Evolutionary conservation across 2,329 filamentous ascomycete genomes (phyloP).

Genomic region (Fusarium pseudocircinatum): DNA sequence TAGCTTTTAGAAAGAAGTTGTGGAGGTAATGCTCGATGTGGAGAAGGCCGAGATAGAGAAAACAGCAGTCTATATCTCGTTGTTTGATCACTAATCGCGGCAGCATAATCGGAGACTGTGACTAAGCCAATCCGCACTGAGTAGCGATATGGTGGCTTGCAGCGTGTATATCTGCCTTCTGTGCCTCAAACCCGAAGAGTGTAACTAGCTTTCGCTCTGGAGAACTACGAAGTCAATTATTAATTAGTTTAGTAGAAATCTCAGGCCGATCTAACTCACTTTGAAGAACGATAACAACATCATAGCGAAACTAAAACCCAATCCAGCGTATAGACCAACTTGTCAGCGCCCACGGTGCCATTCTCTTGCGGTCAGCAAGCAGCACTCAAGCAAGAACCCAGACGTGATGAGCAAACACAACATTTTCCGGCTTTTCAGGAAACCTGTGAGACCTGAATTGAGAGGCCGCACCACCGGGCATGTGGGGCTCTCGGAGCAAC

Average conservation of each 20-base stretch:
- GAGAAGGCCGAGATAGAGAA: background rate
- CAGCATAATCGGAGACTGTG: background rate
- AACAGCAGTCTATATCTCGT: background rate
- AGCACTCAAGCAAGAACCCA: background rate
- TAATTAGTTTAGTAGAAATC: background rate
- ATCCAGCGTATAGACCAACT: background rate
- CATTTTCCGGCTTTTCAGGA: too few species aligned
- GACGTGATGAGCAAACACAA: background rate
- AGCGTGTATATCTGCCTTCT: background rate
- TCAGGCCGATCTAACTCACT: background rate
- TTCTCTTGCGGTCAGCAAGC: too few species aligned
- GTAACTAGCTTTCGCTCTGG: accelerated
- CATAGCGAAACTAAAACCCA: background rate
- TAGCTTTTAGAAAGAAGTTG: background rate
- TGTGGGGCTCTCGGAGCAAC: background rate
- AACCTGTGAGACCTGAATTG: background rate
- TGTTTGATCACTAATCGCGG: background rate
- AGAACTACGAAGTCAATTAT: background rate
- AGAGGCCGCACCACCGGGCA: too few species aligned
- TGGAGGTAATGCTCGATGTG: background rate
- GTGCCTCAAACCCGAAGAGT: background rate
- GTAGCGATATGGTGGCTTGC: background rate
- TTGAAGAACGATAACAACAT: background rate
- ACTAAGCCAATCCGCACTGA: background rate
- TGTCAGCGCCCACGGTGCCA: background rate